These are phyloP conservation scores for Gymnopus androsaceus DNA, from an alignment of 1,284 basidiomycete species.

Conservation along the genomic window DNA sequence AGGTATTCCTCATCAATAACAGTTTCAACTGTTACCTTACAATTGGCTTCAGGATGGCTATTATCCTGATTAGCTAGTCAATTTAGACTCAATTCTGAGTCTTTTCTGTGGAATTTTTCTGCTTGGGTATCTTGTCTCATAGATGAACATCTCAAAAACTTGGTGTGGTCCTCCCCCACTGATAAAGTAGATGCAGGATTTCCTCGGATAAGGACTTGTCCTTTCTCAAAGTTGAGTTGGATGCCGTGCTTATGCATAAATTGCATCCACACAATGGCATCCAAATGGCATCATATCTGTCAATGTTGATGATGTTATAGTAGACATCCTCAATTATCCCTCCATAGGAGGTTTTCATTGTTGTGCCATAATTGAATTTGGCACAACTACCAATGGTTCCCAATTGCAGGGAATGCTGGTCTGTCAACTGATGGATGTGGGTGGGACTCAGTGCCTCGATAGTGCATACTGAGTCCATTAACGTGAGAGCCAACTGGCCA, in stretches of 20 bases:
- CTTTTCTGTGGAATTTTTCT: neutral
- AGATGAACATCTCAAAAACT: constrained; percentile 5
- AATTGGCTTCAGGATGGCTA: neutral
- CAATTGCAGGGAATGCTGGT: constrained; percentile 18
- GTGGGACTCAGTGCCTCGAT: constrained; percentile 16
- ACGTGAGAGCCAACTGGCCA: constrained; percentile 10
- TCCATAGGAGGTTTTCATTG: constrained; percentile 18
- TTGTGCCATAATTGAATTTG: constrained; percentile 16
- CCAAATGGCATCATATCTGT: too few species aligned
- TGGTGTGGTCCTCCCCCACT: constrained; percentile 15
- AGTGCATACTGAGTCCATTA: constrained; percentile 21
- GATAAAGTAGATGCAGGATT: constrained; percentile 13
- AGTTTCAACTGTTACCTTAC: too few species aligned
- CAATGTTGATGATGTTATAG: too few species aligned
- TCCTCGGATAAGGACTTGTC: constrained; percentile 16
- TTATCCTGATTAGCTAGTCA: neutral
- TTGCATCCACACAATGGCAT: too few species aligned
- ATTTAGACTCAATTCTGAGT: neutral
- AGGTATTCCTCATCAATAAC: constrained; percentile 3
- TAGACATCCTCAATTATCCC: constrained; percentile 18
- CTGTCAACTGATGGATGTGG: constrained; percentile 11
- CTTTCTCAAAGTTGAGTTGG: constrained; percentile 27
- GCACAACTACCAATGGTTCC: constrained; percentile 19
- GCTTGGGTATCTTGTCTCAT: constrained; percentile 8
- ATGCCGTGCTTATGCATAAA: too few species aligned